phyloP scores from a whole-genome alignment of 495 filamentous ascomycete genomes.

The Parathielavia hyrcaniae region DNA sequence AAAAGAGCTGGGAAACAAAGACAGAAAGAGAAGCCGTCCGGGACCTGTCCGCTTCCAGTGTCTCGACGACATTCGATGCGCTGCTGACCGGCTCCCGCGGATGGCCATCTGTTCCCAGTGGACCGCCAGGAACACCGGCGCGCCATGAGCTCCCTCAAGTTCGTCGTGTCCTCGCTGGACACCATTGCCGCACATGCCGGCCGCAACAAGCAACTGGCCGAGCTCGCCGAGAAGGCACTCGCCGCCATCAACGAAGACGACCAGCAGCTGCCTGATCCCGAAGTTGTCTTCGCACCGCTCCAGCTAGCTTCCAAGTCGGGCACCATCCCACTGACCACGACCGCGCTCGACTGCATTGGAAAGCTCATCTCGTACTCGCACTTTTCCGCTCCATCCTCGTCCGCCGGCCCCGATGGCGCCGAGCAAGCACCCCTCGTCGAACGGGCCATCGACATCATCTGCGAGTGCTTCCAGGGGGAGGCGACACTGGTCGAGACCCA shows the following conservation, averaged over 20 bases:
- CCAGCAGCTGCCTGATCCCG: constrained; percentile 67
- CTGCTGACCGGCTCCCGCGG: constrained; percentile 31
- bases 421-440: constrained; percentile 69
- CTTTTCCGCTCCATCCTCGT: constrained; percentile 68
- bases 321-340: constrained; percentile 77
- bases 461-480: constrained; percentile 97
- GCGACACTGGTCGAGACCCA: constrained; percentile 84
- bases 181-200: constrained; percentile 80
- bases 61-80: constrained; percentile 24
- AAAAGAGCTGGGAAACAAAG: background rate
- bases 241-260: constrained; percentile 73
- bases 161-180: constrained; percentile 87
- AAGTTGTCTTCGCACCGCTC: constrained; percentile 84
- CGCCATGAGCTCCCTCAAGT: constrained; percentile 87
- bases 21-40: background rate
- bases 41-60: background rate
- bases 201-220: constrained; percentile 70
- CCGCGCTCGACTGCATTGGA: constrained; percentile 93
- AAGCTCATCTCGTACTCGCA: constrained; percentile 98
- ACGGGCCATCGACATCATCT: constrained; percentile 96
- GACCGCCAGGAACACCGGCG: constrained; percentile 32
- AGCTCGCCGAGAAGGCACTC: constrained; percentile 73
- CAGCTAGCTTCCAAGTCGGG: constrained; percentile 78
- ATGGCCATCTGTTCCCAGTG: constrained; percentile 32
- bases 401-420: constrained; percentile 42